Evolutionary conservation across 1,139 yeast genomes (phyloP), one percentile per base, ranked within the genome.

Genomic region (Zhuliangozyma blackwelliae): DNA sequence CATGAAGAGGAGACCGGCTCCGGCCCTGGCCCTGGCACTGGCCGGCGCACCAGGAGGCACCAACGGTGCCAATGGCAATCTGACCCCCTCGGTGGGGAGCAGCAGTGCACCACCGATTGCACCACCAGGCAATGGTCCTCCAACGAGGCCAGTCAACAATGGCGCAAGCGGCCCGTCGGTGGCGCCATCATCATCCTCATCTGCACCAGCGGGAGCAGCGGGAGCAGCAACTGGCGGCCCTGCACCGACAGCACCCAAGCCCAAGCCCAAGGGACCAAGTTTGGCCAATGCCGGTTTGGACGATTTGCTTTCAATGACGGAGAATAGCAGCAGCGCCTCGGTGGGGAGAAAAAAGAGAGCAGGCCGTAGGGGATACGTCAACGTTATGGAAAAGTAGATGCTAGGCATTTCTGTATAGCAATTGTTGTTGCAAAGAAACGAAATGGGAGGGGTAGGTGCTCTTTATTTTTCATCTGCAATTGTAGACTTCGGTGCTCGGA

Each of bases 341-440:
- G 19, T 13, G 10, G 27, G 22, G 36, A 72, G 82, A 48, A 75
- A 71, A 48, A 81, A 79, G 46, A 73, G 89, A 50, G 85, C 83
- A n/a, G 79, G 79, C 5, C 74, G 85, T 39, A 73, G 81, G 57
- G 78, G 85, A 5, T 87, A 87, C 56, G 90, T 86, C 30, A 89
- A 85, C 54, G 88, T 87, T 7, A 74, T 86, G 79, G 79, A 72
- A 27, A 43, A 43, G 23, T 43, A 39, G 23, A 16, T 3, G 28
- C 5, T 11, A 20, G 3, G 16, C 16, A n/a, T 16, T 4, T 16
- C 16, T 16, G 16, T 16, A 16, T 16, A 16, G n/a, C n/a, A 16
- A 16, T 16, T 4, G 4, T 16, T 16, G 4, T 16, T 16, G 16
- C 3, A 16, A 16, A 16, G 16, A 16, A 16, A 16, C 16, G 16